Base-by-base conservation (phyloP, 2,329 filamentous ascomycete genomes). In the Fusarium caatingaense region DNA sequence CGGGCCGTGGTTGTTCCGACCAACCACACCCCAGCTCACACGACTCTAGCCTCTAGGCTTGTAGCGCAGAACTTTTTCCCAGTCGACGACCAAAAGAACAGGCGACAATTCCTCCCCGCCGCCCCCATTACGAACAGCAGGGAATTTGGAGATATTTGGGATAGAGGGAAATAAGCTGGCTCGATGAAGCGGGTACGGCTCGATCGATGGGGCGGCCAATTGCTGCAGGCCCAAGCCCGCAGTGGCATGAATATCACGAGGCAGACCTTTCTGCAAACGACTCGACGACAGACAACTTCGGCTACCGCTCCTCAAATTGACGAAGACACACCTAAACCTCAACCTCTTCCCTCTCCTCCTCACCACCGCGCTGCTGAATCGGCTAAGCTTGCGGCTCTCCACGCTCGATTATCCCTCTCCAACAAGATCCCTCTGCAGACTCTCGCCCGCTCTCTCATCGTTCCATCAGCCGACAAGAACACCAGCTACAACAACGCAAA, bases 361-460 rank as follows among this genome's bases (percentile, higher is more conserved):
- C 89, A 90, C 71, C 83, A 87, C 74, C 86, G 86, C 71, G 92
- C 93, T 45, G 82, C 85, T 64, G 80, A 85, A 71, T 98, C 95
- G 48, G 91, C 94, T 68, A 98, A 98, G 84, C 91, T 99, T 74
- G 90, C 94, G 69, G 94, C 96, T 71, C 89, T 99, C 47, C 94
- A 98, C 80, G 93, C 94, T 74, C 92, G 96, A 80, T 88, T 99
- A 66, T 89, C 89, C 42, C 89, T 99, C 60, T 91, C 94, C 25
- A 86, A 88, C 68, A 92, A 92, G 81, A 87, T 98, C 68, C 95
- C 96, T 37, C 82, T 97, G 64, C 87, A 96, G 83, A 95, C 93
- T 8, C 88, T 99, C 71, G 94, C 93, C 66, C 89, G 95, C 66
- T 89, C 93, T 56, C 89, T 99, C 67, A 88, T 98, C 76, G 92